Conservation (phyloP, 176 grass and related monocot species). For the Elaeis guineensis region DNA sequence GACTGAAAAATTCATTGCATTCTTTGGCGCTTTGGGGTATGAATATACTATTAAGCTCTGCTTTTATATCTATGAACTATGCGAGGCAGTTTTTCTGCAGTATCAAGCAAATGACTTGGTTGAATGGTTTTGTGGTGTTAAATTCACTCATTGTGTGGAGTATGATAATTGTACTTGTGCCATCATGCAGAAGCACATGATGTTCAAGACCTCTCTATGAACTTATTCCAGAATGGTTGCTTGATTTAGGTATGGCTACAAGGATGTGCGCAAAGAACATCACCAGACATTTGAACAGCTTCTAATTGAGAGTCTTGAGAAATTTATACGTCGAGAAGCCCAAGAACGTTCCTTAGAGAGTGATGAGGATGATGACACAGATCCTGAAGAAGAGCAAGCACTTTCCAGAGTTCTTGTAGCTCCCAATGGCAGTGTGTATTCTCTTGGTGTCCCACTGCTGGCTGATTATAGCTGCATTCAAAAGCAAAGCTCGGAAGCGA, state of each 20-base stretch:
- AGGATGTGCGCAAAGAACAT: conserved; percentile 88
- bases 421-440: conserved; percentile 58
- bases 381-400: conserved; percentile 45
- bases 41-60: no score
- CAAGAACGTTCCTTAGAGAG: conserved; percentile 89
- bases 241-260: conserved; percentile 84
- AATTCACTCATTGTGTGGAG: no score
- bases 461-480: conserved; percentile 18
- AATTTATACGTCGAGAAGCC: conserved; percentile 82
- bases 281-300: conserved; percentile 72
- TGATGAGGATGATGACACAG: conserved; percentile 50
- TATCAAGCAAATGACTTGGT: no score
- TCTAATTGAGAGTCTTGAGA: conserved; percentile 85
- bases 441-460: conserved; percentile 53
- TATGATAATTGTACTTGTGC: no score
- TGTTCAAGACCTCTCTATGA: background rate
- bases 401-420: conserved; percentile 61
- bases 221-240: background rate
- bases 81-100: no score
- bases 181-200: no score
- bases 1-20: no score
- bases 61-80: no score
- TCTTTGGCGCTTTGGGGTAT: no score
- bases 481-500: conserved; percentile 38
- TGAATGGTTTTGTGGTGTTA: no score